A percentile compares a stretch with the other conserved stretches of the same genome.
Conservation (phyloP, 441 rosid species). For the Syzygium syzygioides region DNA sequence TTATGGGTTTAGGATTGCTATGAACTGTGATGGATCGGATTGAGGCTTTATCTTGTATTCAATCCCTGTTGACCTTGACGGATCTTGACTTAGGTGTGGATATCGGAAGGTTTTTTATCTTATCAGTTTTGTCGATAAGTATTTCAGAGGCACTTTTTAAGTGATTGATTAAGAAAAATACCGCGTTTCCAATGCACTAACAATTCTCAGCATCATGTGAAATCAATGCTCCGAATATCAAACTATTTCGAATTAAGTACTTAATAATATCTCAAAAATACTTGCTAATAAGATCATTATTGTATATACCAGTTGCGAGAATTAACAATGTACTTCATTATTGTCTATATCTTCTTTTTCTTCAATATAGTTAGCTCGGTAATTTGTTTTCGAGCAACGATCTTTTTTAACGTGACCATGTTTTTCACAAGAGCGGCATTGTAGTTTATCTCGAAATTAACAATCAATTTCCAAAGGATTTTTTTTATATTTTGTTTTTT, state of each 20-base stretch:
- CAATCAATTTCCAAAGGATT: no score
- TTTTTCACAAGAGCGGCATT: no score
- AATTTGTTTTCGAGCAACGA: not conserved
- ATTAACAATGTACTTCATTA: not conserved
- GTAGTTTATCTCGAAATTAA: no score
- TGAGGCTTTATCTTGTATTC: no score
- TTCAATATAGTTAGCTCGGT: not conserved
- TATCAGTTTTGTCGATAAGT: not conserved
- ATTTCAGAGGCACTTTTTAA: not conserved
- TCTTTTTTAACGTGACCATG: no score
- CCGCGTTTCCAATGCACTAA: not conserved
- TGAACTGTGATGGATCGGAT: no score
- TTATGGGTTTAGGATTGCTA: no score
- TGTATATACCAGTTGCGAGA: not conserved
- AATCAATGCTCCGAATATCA: not conserved
- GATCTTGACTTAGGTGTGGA: no score
- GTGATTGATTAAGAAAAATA: not conserved
- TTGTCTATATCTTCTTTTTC: not conserved
- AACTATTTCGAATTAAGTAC: not conserved
- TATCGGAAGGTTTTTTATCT: not conserved
- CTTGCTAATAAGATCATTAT: not conserved
- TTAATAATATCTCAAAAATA: not conserved
- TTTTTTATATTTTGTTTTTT: no score
- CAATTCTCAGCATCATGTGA: not conserved
- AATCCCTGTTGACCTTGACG: no score